Evolutionary conservation across 1,139 yeast species (phyloP).

Genomic region (Schizosaccharomyces versatilis): DNA sequence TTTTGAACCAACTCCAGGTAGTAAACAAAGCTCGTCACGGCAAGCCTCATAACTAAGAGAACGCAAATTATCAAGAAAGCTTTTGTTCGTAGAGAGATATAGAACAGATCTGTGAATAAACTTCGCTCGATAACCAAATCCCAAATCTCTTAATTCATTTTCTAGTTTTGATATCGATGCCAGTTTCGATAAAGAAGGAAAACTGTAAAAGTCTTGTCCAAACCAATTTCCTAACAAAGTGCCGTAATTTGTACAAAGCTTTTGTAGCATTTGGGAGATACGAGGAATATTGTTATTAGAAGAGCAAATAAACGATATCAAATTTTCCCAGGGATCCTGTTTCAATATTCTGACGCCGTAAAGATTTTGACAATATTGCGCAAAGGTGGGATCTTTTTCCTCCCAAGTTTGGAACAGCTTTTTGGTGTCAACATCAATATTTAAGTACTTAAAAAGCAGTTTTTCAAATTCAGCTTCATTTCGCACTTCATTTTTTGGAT

Average conservation of each 20-base stretch:
- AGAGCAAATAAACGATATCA: conserved; percentile 75
- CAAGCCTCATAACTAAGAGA: conserved; percentile 30
- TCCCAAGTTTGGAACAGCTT: conserved; percentile 44
- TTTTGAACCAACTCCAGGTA: conserved; percentile 88
- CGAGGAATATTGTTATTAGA: conserved; percentile 90
- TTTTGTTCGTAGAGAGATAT: conserved; percentile 15
- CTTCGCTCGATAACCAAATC: conserved; percentile 86
- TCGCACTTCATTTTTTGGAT: too few species aligned
- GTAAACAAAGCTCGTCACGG: conserved; percentile 40
- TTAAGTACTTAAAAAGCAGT: conserved; percentile 46
- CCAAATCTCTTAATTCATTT: conserved; percentile 28
- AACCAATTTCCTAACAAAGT: conserved; percentile 32
- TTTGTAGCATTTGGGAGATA: conserved; percentile 74
- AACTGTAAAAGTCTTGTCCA: conserved; percentile 41
- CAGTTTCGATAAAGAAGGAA: conserved; percentile 43
- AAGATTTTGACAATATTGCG: conserved; percentile 21
- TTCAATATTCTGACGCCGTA: conserved; percentile 62
- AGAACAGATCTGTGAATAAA: conserved; percentile 54
- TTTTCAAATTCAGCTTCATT: conserved; percentile 22
- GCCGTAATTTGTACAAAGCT: conserved; percentile 54
- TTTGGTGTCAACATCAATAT: conserved; percentile 33
- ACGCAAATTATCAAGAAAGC: conserved; percentile 22
- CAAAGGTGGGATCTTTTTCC: conserved; percentile 29
- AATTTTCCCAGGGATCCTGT: conserved; percentile 94
- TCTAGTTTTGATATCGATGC: conserved; percentile 20